These are phyloP conservation scores for Microdochium nivale DNA, from an alignment of 2,329 filamentous ascomycete genomes.

Conservation along the genomic window DNA sequence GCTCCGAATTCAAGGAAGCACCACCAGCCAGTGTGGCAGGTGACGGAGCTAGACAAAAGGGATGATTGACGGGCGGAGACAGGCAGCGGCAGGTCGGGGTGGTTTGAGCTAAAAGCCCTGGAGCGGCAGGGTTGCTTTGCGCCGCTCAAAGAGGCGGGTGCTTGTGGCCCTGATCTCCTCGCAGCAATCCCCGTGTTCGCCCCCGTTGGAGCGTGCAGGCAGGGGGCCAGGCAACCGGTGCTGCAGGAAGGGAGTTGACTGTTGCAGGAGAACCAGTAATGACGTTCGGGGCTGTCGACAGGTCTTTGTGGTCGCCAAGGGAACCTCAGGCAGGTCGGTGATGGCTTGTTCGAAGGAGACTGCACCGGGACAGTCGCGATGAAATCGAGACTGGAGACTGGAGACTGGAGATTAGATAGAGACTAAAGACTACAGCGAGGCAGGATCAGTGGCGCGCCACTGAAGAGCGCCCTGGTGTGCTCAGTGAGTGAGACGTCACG, in stretches of 20 bases:
- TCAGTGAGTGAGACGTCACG: too few species aligned
- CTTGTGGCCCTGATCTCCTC: background rate
- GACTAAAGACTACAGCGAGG: too few species aligned
- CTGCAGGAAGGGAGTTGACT: background rate
- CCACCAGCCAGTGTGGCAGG: background rate
- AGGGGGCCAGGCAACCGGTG: too few species aligned
- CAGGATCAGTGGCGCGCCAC: too few species aligned
- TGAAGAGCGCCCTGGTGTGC: too few species aligned
- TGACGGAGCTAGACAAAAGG: background rate
- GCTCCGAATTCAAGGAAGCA: background rate
- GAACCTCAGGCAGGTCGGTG: too few species aligned
- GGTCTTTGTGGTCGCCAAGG: background rate
- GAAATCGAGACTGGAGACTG: too few species aligned
- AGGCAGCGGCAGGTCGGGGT: background rate
- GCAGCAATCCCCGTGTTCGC: background rate
- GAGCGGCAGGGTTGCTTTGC: background rate
- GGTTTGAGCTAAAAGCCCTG: background rate
- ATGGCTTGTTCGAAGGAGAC: too few species aligned
- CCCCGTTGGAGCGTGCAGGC: background rate
- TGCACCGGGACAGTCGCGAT: too few species aligned
- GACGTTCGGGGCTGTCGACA: background rate
- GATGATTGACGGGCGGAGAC: background rate
- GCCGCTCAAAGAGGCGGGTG: background rate
- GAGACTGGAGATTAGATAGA: too few species aligned
- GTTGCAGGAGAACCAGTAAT: background rate